Base-by-base conservation (phyloP, 179 eudicot genomes). In the Spinacia oleracea region DNA sequence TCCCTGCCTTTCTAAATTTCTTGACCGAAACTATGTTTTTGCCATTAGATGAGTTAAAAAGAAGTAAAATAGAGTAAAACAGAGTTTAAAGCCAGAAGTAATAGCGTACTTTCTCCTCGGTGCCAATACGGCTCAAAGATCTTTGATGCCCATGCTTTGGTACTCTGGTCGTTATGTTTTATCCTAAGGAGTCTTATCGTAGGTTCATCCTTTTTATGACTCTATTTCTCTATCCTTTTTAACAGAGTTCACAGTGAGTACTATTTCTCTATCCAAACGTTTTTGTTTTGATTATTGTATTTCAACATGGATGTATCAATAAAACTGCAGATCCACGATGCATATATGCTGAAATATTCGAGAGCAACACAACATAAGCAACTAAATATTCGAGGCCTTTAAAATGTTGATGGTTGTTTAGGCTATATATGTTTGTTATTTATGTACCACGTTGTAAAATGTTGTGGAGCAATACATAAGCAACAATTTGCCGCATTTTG, bases 211-310 rank as follows among this genome's bases (percentile, higher is more conserved):
- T 66, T 74, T 88, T 32, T 77, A 94, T 35, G 84, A 86, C 78
- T 92, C 97, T 59, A 90, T 96, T n/a, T n/a, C n/a, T n/a, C n/a
- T n/a, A n/a, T n/a, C n/a, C 84, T 98, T 93, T 92, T 97, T 96
- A 72, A 96, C 99, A 1, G 99, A 96, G 77, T 96, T 96, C 79
- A 96, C 98, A 0, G 99, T 94, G 80, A 88, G 98, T 84, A 70
- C 40, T 68, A 25, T 21, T 42, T 58, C 25, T 40, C 15, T 63
- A 31, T 31, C 12, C 4, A 9, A 45, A 32, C 20, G n/a, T 21
- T 31, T 23, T n/a, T 40, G 15, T 32, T 23, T 50, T 62, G 11
- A 0, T 78, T 35, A 15, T 25, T 7, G 18, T 14, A 20, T 64
- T 9, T 31, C 27, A 63, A 2, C 59, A 60, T 53, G 34, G 4